Conservation (phyloP, 352 stramenopile genomes). For the Aphanomyces euteiches region DNA sequence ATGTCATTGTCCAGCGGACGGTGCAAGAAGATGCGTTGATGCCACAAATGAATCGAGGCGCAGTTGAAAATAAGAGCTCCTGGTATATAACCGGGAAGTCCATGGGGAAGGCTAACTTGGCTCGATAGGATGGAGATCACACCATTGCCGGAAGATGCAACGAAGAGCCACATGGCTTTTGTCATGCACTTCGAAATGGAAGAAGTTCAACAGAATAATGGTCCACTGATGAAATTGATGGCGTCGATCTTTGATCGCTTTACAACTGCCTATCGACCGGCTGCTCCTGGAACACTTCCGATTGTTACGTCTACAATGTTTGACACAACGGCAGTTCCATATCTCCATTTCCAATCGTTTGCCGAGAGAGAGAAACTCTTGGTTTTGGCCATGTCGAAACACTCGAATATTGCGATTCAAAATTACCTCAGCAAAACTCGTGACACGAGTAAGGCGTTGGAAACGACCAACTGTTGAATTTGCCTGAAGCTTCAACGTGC, state of each 20-base stretch:
- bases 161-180: not conserved
- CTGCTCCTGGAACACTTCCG: not conserved
- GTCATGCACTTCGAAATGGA: not conserved
- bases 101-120: not conserved
- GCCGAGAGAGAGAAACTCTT: not conserved
- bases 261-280: not conserved
- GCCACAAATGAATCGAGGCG: not conserved
- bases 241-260: not conserved
- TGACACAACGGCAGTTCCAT: not conserved
- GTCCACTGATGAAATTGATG: not conserved
- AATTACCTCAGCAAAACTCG: not conserved
- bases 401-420: not conserved
- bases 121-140: not conserved
- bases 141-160: not conserved
- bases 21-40: constrained; percentile 6
- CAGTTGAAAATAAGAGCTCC: constrained; percentile 2
- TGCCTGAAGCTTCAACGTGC: too few relatives aligned
- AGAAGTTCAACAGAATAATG: not conserved
- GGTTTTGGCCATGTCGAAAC: not conserved
- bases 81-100: not conserved
- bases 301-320: not conserved
- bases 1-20: not conserved
- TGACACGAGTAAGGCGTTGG: too few relatives aligned
- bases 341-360: constrained; percentile 3
- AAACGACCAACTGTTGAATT: too few relatives aligned